Percentiles rank a stretch among this genome's conserved stretches.
phyloP scores from a whole-genome alignment of 345 rosid genomes.

The Carallia brachiata region DNA sequence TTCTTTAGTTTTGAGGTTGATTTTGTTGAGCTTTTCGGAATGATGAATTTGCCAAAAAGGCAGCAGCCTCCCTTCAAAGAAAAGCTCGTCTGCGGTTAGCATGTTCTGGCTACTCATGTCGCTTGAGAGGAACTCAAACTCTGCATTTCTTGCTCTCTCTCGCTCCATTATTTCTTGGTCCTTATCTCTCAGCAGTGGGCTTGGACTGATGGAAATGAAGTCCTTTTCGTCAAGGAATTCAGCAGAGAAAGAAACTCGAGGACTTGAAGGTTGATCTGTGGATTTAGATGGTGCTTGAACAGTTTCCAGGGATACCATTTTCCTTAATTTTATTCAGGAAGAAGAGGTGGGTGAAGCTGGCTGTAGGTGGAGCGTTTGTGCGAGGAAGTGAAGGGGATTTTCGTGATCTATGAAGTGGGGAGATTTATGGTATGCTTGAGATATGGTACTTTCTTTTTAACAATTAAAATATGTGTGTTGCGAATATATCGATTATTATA shows the following conservation, averaged over 20 bases:
- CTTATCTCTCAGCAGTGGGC: constrained; percentile 20
- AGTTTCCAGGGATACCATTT: constrained; percentile 57
- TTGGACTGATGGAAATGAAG: constrained; percentile 66
- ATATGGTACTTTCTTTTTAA: too few relatives aligned
- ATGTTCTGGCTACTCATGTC: constrained; percentile 46
- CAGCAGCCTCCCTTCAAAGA: constrained; percentile 80
- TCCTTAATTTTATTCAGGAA: neutral
- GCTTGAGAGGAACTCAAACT: constrained; percentile 80
- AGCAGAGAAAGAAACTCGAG: constrained; percentile 81
- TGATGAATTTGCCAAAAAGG: constrained; percentile 87
- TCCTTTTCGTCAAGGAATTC: constrained; percentile 59
- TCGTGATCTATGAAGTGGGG: too few relatives aligned
- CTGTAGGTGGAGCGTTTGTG: neutral
- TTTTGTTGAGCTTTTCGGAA: constrained; percentile 60
- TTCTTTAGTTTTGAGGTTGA: constrained; percentile 46
- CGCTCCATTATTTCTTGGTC: constrained; percentile 20
- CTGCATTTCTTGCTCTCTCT: constrained; percentile 44
- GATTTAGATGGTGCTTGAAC: constrained; percentile 39
- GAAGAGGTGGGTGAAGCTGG: neutral
- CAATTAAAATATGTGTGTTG: too few relatives aligned
- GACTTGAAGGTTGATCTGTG: constrained; percentile 46
- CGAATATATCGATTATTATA: too few relatives aligned
- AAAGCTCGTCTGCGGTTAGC: constrained; percentile 84
- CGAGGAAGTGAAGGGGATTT: constrained; percentile 20
- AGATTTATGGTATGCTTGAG: too few relatives aligned